Evolutionary conservation across 192 early-diverging fungal genomes (phyloP).

Genomic region (Oehlia diaphana): DNA sequence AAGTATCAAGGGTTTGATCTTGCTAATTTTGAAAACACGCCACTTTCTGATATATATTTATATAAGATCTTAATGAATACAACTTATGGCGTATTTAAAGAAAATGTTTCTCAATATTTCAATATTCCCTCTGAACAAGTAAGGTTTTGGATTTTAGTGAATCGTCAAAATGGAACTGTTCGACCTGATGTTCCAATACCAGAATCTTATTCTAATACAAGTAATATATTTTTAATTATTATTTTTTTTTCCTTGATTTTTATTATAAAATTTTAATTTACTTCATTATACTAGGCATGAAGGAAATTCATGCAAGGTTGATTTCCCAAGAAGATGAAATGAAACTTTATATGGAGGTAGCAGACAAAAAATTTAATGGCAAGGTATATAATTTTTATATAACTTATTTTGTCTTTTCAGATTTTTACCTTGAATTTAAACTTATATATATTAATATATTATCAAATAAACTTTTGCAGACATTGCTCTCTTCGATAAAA

Average conservation of each 20-base stretch:
- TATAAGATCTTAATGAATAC: conserved; percentile 59
- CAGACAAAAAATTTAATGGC: conserved; percentile 33
- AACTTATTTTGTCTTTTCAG: not conserved
- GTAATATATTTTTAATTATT: conserved; percentile 44
- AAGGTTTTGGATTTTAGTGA: conserved; percentile 84
- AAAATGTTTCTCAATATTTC: conserved; percentile 48
- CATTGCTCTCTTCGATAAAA: conserved; percentile 2
- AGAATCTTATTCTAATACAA: conserved; percentile 40
- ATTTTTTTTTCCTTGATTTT: no score
- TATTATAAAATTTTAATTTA: not conserved
- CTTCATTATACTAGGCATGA: conserved; percentile 37
- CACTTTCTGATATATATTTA: not conserved
- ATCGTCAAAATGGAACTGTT: conserved; percentile 89
- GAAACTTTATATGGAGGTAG: conserved; percentile 42
- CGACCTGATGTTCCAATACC: conserved; percentile 75
- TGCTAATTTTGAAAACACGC: conserved; percentile 58
- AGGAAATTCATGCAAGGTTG: conserved; percentile 35
- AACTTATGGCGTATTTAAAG: conserved; percentile 56
- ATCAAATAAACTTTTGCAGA: not conserved
- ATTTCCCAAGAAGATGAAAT: conserved; percentile 36
- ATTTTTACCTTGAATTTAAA: no score
- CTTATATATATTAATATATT: not conserved
- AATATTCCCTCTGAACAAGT: conserved; percentile 53
- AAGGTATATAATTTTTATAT: conserved; percentile 36
- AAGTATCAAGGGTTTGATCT: conserved; percentile 86